Conservation (phyloP, 768 basidiomycete species). For the Amanita phalloides region DNA sequence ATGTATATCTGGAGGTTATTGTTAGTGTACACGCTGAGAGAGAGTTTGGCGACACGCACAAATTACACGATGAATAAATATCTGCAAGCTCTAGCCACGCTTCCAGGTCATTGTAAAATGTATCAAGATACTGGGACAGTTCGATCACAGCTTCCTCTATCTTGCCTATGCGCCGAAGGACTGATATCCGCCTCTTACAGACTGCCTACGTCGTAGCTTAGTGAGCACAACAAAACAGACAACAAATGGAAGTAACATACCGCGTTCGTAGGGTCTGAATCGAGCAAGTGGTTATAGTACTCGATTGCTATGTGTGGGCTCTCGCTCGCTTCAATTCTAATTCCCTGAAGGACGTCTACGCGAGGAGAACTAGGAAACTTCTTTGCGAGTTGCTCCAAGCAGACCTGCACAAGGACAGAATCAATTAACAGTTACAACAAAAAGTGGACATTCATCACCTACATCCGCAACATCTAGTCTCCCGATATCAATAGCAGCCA, state of each 20-base stretch:
- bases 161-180: slow-evolving; percentile 52
- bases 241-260: slow-evolving; percentile 31
- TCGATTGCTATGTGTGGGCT: slow-evolving; percentile 42
- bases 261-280: slow-evolving; percentile 55
- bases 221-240: not conserved
- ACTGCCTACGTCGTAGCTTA: slow-evolving; percentile 29
- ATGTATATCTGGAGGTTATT: slow-evolving; percentile 44
- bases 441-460: slow-evolving; percentile 13
- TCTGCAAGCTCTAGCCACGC: slow-evolving; percentile 84
- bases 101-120: slow-evolving; percentile 80
- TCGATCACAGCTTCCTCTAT: slow-evolving; percentile 60
- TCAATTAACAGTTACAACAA: slow-evolving; percentile 10
- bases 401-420: slow-evolving; percentile 33
- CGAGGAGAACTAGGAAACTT: slow-evolving; percentile 77
- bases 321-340: slow-evolving; percentile 64
- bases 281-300: slow-evolving; percentile 57
- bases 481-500: slow-evolving; percentile 72
- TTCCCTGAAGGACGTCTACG: slow-evolving; percentile 67
- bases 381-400: slow-evolving; percentile 45
- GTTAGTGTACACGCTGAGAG: not conserved
- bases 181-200: slow-evolving; percentile 77
- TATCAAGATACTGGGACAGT: slow-evolving; percentile 67
- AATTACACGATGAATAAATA: slow-evolving; percentile 63
- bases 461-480: slow-evolving; percentile 69
- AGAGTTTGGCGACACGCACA: slow-evolving; percentile 34